Base-by-base conservation (phyloP, 2,329 filamentous ascomycete genomes). In the Teratosphaeria gauchensis region DNA sequence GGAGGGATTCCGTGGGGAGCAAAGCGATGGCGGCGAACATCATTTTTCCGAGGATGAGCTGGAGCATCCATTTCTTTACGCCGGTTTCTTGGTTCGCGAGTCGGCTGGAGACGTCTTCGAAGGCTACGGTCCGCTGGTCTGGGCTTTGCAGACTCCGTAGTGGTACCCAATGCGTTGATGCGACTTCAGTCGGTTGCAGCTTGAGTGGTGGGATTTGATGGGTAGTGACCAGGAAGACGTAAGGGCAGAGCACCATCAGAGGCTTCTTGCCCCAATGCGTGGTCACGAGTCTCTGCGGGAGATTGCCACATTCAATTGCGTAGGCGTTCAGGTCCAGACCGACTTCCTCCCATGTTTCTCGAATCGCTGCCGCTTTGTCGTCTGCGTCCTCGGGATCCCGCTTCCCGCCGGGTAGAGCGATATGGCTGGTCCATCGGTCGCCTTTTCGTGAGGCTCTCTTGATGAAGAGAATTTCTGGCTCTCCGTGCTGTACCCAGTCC, bases 381-480 rank as follows among this genome's bases (percentile, higher is more conserved):
- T 84, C 78, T 53, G 73, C 78, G 73, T 89, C 86, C 60, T 82
- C 80, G 0, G 83, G 80, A 63, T 89, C 86, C 62, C 84, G 75
- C 66, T 85, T 85, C 1, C 86, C 86, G 24, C 86, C 86, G 0
- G 86, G 86, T 3, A 88, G 72, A 0, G 86, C 86, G 58, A 88
- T 81, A 74, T 89, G 86, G 2, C 82, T 81, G 1, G 84, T 87
- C 86, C 86, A 89, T 59, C 84, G 77, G 69, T 89, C 86, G 7
- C 85, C 84, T 57, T 79, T 76, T 42, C 86, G 76, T 3, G 84
- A 79, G 2, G 86, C 82, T 53, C 86, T 77, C 68, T 88, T 89
- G 70, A 89, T 89, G 70, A 88, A 88, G 3, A 88, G 76, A n/a
- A 85, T 75, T 69, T 89, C 86, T 0, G 85, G 82, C 61, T 85